Evolutionary conservation across 805 yeast species (phyloP).

Genomic region (Candida tallmaniae): DNA sequence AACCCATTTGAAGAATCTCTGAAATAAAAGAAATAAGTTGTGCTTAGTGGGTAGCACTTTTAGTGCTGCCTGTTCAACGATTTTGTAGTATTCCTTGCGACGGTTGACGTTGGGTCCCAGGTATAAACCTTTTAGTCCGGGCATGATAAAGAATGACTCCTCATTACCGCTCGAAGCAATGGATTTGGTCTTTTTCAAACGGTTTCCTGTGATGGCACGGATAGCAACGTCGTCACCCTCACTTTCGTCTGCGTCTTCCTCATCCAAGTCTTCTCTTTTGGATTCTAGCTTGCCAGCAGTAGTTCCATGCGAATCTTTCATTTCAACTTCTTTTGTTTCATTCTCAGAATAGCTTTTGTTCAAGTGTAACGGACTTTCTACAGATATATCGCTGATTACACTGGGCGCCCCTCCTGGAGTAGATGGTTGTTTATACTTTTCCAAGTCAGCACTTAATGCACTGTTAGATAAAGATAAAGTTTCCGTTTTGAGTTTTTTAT

Average conservation of each 20-base stretch:
- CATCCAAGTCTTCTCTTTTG: constrained; percentile 11
- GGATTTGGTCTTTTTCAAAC: constrained; percentile 12
- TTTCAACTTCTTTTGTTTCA: neutral
- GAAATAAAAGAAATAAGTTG: constrained; percentile 21
- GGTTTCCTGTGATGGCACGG: constrained; percentile 24
- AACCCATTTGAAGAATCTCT: constrained; percentile 35
- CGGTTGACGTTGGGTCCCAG: constrained; percentile 12
- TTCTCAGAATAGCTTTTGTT: neutral
- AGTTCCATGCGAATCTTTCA: neutral
- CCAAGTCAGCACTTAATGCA: neutral
- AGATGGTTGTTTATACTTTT: too few relatives aligned
- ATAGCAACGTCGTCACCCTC: constrained; percentile 23
- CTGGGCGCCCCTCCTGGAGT: neutral
- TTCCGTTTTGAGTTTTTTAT: constrained; percentile 8
- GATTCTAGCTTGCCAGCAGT: constrained; percentile 10
- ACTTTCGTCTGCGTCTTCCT: constrained; percentile 4
- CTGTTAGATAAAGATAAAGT: constrained; percentile 1
- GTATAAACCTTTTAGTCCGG: constrained; percentile 20
- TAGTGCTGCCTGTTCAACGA: constrained; percentile 25
- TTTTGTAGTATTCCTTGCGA: constrained; percentile 21
- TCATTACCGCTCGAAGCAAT: neutral
- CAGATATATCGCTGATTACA: constrained; percentile 2
- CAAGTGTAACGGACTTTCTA: constrained; percentile 4
- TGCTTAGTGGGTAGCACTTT: constrained; percentile 27
- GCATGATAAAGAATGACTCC: constrained; percentile 10